Conservation (phyloP, 768 basidiomycete genomes). For the Calocera cornea region DNA sequence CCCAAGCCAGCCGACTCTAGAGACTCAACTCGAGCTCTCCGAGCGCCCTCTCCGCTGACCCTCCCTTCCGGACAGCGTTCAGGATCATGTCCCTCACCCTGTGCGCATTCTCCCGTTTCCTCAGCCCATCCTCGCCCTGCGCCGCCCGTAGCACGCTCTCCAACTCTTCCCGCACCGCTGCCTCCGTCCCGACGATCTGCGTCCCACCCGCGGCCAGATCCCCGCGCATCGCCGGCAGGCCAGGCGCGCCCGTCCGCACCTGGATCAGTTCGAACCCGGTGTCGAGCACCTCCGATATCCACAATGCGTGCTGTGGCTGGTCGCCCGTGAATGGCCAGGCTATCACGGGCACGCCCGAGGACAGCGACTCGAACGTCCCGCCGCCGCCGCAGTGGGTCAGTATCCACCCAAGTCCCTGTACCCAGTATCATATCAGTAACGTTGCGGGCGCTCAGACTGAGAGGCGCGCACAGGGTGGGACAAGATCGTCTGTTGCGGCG, state of each 20-base stretch:
- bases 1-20: not conserved
- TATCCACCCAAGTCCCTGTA: slow-evolving; percentile 19
- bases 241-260: slow-evolving; percentile 15
- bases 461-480: slow-evolving; percentile 17
- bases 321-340: slow-evolving; percentile 22
- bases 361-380: slow-evolving; percentile 18
- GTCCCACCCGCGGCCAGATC: slow-evolving; percentile 12
- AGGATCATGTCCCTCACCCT: slow-evolving; percentile 6
- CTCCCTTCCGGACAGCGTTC: slow-evolving; percentile 11
- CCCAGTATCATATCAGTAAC: too few relatives aligned
- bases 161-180: slow-evolving; percentile 16
- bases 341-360: slow-evolving; percentile 19
- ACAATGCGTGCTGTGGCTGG: slow-evolving; percentile 18
- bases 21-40: not conserved
- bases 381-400: slow-evolving; percentile 21
- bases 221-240: slow-evolving; percentile 14
- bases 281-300: slow-evolving; percentile 12
- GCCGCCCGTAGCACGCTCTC: slow-evolving; percentile 14
- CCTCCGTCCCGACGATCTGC: slow-evolving; percentile 9
- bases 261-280: slow-evolving; percentile 18
- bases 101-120: slow-evolving; percentile 17
- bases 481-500: slow-evolving; percentile 20
- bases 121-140: slow-evolving; percentile 18
- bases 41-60: not conserved
- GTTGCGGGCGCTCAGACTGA: too few relatives aligned